phyloP scores from a whole-genome alignment of 1,284 basidiomycete species.

The Mycena citricolor region DNA sequence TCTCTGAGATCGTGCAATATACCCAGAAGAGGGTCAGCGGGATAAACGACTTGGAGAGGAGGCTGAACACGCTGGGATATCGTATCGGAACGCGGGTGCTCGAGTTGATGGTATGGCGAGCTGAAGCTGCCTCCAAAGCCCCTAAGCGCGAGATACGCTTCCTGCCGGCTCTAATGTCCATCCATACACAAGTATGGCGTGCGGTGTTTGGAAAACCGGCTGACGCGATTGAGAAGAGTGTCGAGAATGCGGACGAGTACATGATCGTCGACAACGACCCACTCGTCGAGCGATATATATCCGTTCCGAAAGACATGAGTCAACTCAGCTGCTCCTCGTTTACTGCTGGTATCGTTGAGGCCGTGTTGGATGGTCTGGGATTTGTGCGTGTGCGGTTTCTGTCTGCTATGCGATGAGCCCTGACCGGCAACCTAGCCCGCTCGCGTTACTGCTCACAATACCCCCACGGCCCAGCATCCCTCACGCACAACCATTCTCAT shows the following conservation, averaged over 20 bases:
- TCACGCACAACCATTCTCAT: constrained; percentile 90
- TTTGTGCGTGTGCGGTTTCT: constrained; percentile 66
- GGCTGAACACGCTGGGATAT: constrained; percentile 88
- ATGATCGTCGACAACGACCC: constrained; percentile 99
- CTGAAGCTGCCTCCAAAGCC: constrained; percentile 69
- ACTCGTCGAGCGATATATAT: constrained; percentile 86
- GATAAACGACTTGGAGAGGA: constrained; percentile 93
- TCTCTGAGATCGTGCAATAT: constrained; percentile 91
- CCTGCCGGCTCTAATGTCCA: constrained; percentile 84
- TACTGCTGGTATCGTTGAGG: constrained; percentile 96
- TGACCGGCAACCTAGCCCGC: constrained; percentile 78
- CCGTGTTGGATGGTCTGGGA: constrained; percentile 91
- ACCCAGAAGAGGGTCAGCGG: constrained; percentile 93
- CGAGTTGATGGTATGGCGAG: constrained; percentile 73
- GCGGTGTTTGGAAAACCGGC: constrained; percentile 92
- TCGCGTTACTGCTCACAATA: constrained; percentile 94
- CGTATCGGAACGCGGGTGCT: constrained; percentile 84
- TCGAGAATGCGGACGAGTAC: constrained; percentile 96
- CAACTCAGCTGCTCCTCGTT: constrained; percentile 95
- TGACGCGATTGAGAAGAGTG: constrained; percentile 93
- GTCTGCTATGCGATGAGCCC: no score
- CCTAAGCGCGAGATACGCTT: constrained; percentile 89
- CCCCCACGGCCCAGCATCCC: constrained; percentile 80
- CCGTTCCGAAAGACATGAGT: constrained; percentile 92
- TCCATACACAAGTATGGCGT: constrained; percentile 93